A percentile compares a stretch with the other conserved stretches of the same genome.
phyloP scores from a whole-genome alignment of 2,329 filamentous ascomycete species.

The Geosmithia flava region DNA sequence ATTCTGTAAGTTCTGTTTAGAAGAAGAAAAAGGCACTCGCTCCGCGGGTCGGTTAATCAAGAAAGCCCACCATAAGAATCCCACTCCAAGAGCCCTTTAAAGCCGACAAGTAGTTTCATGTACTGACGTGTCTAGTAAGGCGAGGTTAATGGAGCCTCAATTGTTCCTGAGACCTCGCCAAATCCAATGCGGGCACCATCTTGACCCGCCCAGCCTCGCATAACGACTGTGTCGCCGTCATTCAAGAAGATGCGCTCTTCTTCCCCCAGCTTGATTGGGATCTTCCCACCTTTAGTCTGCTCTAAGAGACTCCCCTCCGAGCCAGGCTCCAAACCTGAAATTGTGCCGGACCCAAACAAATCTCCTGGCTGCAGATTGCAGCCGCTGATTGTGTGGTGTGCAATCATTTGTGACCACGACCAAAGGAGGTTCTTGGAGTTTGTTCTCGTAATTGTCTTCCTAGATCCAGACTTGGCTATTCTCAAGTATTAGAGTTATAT shows the following conservation, averaged over 20 bases:
- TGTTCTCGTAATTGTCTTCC: constrained; percentile 18
- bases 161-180: constrained; percentile 56
- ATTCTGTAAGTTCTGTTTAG: no score
- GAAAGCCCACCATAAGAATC: no score
- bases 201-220: constrained; percentile 54
- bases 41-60: no score
- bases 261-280: constrained; percentile 43
- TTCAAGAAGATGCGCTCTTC: constrained; percentile 60
- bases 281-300: constrained; percentile 58
- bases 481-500: neutral
- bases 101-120: no score
- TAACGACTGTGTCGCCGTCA: constrained; percentile 58
- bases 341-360: constrained; percentile 67
- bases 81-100: no score
- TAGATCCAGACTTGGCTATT: constrained; percentile 17
- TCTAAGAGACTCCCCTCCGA: constrained; percentile 61
- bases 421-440: constrained; percentile 45
- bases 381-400: constrained; percentile 68
- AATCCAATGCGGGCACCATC: constrained; percentile 63
- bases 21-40: no score
- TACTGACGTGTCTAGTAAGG: constrained; percentile 8
- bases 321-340: constrained; percentile 50
- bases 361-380: constrained; percentile 67
- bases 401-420: constrained; percentile 75
- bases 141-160: constrained; percentile 24